Evolutionary conservation across 176 grass and related monocot species (phyloP), one percentile per base, ranked within the genome.

Genomic region (Calamus simplicifolius): DNA sequence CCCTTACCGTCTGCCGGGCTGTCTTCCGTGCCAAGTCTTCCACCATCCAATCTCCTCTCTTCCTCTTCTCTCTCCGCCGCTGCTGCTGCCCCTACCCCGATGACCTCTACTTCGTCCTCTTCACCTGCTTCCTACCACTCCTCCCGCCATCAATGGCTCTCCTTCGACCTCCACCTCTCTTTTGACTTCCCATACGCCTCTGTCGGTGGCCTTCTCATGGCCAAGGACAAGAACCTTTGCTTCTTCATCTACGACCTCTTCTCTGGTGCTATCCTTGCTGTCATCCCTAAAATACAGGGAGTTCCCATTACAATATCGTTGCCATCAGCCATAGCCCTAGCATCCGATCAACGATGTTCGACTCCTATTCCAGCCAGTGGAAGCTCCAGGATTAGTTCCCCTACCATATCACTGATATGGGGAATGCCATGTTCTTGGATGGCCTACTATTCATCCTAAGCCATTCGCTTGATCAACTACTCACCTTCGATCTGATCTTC

Each of bases 51-150:
- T 79, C 75, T 51, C 58, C 68, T 28, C 3, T 72, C 27, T 88
- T 88, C 68, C 75, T 65, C 51, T 68, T 19, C 52, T 67, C 65
- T 27, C 19, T 19, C 4, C 51, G 35, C 59, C 29, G 64, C 16
- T 27, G 27, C 27, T 25, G 7, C 7, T 10, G 10, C 18, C 50
- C 29, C 51, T 27, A 54, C 27, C 18, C 7, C 65, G 65, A 68
- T 1, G 51, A 68, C 27, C 12, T 68, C 7, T 16, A 67, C 68
- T 58, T 88, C 18, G 62, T 79, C 26, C 57, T 75, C 49, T 75
- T 73, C 71, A 66, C 67, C 75, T 49, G 18, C 57, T 49, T 75
- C 74, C 67, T 80, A 75, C 1, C 68, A 69, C 26, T 75, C 79
- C 18, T 38, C 49, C 27, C 54, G 67, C 54, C 4, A 50, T 62